Evolutionary conservation across 1,284 basidiomycete species (phyloP).

Genomic region (Amylostereum areolatum): DNA sequence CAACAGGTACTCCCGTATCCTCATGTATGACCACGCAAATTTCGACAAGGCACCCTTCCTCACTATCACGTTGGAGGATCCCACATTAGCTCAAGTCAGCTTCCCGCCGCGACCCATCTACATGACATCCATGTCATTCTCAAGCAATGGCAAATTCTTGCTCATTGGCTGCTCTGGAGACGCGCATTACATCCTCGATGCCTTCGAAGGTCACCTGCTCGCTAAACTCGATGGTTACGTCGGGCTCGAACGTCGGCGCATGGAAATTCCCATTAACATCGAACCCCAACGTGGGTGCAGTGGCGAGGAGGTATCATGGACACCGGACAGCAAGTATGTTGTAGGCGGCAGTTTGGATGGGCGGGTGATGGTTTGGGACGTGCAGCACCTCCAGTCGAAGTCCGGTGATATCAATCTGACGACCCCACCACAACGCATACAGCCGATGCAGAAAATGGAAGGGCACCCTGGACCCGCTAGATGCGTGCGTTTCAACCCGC

Average conservation of each 20-base stretch:
- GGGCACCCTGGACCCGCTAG: conserved; percentile 79
- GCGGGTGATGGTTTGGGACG: conserved; percentile 76
- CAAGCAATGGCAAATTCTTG: conserved; percentile 84
- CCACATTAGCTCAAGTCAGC: conserved; percentile 62
- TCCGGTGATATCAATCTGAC: conserved; percentile 49
- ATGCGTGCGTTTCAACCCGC: conserved; percentile 85
- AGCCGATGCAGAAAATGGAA: conserved; percentile 57
- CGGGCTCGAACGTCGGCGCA: conserved; percentile 67
- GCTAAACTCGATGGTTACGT: conserved; percentile 80
- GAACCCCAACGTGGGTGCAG: conserved; percentile 73
- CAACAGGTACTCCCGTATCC: conserved; percentile 78
- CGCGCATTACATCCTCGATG: conserved; percentile 90
- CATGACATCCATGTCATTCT: conserved; percentile 90
- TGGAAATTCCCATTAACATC: conserved; percentile 49
- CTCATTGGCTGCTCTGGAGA: conserved; percentile 90
- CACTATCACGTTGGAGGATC: conserved; percentile 77
- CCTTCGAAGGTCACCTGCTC: conserved; percentile 78
- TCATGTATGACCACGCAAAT: conserved; percentile 85
- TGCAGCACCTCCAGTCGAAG: conserved; percentile 49
- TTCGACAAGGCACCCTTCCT: conserved; percentile 92
- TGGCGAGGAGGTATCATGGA: conserved; percentile 90
- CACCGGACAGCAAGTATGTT: conserved; percentile 86
- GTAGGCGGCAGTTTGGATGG: conserved; percentile 82
- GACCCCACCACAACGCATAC: conserved; percentile 42
- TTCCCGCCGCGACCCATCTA: conserved; percentile 85